A percentile compares a stretch with the other conserved stretches of the same genome.
These are phyloP conservation scores for Sanghuangporus weigelae DNA, from an alignment of 1,284 basidiomycete species.

Conservation along the genomic window DNA sequence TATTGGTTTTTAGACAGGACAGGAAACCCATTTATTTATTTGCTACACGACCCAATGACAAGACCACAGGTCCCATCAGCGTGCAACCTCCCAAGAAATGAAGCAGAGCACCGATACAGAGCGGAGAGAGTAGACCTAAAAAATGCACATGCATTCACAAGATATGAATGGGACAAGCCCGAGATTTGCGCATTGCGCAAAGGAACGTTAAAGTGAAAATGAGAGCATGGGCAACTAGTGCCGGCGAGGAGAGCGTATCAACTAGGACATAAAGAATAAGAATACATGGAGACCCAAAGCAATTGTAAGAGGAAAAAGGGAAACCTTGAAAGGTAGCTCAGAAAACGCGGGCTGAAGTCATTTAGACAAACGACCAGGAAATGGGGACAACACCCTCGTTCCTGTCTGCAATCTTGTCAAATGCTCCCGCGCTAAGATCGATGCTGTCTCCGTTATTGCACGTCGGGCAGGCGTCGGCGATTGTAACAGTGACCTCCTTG, in stretches of 20 bases:
- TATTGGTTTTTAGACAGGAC: neutral
- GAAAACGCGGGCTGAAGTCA: conserved; percentile 9
- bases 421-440: conserved; percentile 78
- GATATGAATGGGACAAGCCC: neutral
- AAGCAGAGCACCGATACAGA: neutral
- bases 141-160: neutral
- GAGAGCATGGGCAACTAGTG: neutral
- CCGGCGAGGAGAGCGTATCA: neutral
- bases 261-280: neutral
- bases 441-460: conserved; percentile 65
- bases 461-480: conserved; percentile 83
- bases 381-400: conserved; percentile 57
- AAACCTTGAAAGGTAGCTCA: neutral
- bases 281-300: neutral
- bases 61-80: conserved; percentile 1
- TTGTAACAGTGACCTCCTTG: conserved; percentile 53
- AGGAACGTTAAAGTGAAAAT: neutral
- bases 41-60: conserved; percentile 1
- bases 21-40: neutral
- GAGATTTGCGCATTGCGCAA: neutral
- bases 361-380: conserved; percentile 42
- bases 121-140: neutral
- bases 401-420: conserved; percentile 53
- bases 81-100: neutral
- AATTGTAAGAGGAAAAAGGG: neutral